Percentiles rank a stretch among this genome's conserved stretches.
Conservation (phyloP, 1,139 yeast species). For the Debaryomyces subglobosus region DNA sequence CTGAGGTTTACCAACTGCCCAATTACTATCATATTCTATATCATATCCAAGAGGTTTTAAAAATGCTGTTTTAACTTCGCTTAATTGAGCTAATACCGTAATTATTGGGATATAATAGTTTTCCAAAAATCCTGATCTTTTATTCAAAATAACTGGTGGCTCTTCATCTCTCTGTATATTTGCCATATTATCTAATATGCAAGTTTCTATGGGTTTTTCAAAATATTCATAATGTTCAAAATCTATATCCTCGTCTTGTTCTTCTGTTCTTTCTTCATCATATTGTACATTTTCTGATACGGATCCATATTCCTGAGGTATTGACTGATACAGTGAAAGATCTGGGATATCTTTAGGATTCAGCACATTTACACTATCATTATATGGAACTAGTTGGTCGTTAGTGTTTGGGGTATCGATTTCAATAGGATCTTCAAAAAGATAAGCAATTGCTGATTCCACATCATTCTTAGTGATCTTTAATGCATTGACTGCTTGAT, state of each 20-base stretch:
- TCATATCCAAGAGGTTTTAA: slow-evolving; percentile 16
- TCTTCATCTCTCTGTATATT: slow-evolving; percentile 8
- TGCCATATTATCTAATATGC: slow-evolving; percentile 5
- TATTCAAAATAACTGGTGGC: slow-evolving; percentile 22
- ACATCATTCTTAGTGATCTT: slow-evolving; percentile 47
- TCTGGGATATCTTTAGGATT: slow-evolving; percentile 26
- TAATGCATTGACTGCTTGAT: slow-evolving; percentile 47
- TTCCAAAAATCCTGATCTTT: slow-evolving; percentile 21
- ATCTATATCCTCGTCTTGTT: slow-evolving; percentile 2
- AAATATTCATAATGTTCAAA: slow-evolving; percentile 4
- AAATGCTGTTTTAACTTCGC: slow-evolving; percentile 20
- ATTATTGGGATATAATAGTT: slow-evolving; percentile 32
- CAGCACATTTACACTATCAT: slow-evolving; percentile 20
- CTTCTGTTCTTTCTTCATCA: background rate
- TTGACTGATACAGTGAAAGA: slow-evolving; percentile 8
- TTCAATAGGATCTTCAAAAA: slow-evolving; percentile 47
- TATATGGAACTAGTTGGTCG: slow-evolving; percentile 13
- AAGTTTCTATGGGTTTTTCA: background rate
- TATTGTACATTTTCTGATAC: background rate
- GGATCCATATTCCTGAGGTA: background rate
- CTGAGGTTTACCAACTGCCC: slow-evolving; percentile 18
- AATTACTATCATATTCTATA: slow-evolving; percentile 19
- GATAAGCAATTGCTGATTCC: slow-evolving; percentile 55
- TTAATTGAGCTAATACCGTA: slow-evolving; percentile 27
- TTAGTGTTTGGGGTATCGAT: slow-evolving; percentile 12